Base-by-base conservation (phyloP, 129 eudicot genomes). In the Solidago caesia region DNA sequence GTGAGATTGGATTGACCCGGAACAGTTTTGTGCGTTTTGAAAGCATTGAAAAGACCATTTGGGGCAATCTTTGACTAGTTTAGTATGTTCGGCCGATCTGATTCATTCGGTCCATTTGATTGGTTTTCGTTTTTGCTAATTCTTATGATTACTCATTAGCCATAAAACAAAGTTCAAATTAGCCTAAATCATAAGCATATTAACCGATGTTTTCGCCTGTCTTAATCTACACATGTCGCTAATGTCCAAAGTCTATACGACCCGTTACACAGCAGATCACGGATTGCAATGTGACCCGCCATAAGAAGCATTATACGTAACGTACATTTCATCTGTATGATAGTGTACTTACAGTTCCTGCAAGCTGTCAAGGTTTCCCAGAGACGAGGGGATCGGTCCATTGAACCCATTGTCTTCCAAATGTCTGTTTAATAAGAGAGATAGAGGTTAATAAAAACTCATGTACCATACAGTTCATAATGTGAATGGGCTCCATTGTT, bases 371-470 rank as follows among this genome's bases (percentile, higher is more conserved):
- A 82, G 80, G 68, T 73, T 82, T 82, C 85, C 91, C 62, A 84
- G 78, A 59, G 96, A 90, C 27, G 91, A 77, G 8, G 94, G 91
- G 13, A 90, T 87, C 25, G 67, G 78, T 73, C 96, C 96, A 85
- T 72, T 64, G 14, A 90, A 82, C 25, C 75, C 75, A 60, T 90
- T 92, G 80, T 85, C 86, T 80, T 89, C 89, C 86, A 92, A 72
- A 84, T 89, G 97, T 80, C 97, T 89, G 90, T 71, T 63, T 62
- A 61, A 63, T 21, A 52, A 77, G 6, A 44, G 6, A 64, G 27
- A 42, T 43, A 43, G 12, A 65, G 7, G 70, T 65, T 3, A 63
- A 63, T 49, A 56, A 65, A 66, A 14, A 43, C 39, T 8, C 44
- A 25, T 66, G 71, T 66, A 66, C 53, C n/a, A 44, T 44, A n/a